Base-by-base conservation (phyloP, 2,329 filamentous ascomycete genomes). In the Pestalotiopsis sp. region DNA sequence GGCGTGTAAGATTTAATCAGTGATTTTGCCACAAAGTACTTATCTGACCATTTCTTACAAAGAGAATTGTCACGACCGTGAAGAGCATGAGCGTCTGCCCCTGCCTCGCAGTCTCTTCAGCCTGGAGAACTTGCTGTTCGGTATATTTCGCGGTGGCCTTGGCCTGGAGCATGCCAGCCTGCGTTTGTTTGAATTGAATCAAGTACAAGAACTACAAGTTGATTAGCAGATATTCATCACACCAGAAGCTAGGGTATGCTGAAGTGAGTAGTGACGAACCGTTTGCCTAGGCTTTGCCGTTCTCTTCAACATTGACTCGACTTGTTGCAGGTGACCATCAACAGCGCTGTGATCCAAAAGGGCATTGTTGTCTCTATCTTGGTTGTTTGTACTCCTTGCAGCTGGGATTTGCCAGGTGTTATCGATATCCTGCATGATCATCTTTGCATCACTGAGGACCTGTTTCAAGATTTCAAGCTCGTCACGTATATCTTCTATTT, bases 41-140 rank as follows among this genome's bases (percentile, higher is more conserved):
- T 25, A 25, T 25, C 25, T 25, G 25, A 25, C 25, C 25, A 2
- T 25, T 25, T 25, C 25, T 25, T 25, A 25, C 57, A 7, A 66
- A 66, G 5, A 66, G 25, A 4, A 66, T 66, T 12, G 65, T 66
- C 7, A 66, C 65, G 5, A 66, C 65, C 2, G 65, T 66, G 39
- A 66, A 66, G 5, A 66, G 57, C 38, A 59, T 66, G 0, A 66
- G 25, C 7, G 65, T 66, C 12, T 20, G 4, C 3, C 65, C 57
- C 27, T 66, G 65, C 12, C 52, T 36, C 17, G 57, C 65, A 6
- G 65, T 38, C 17, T 66, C 20, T 2, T 3, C 39, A 11, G 65
- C 65, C 45, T 45, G 57, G 3, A 49, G n/a, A 4, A 55, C 52
- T 20, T 38, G 55, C 23, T 61, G n/a, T 39, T 27, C 23, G 3